These are phyloP conservation scores for Arachnopeziza araneosa DNA, from an alignment of 2,329 filamentous ascomycete genomes.

Conservation along the genomic window DNA sequence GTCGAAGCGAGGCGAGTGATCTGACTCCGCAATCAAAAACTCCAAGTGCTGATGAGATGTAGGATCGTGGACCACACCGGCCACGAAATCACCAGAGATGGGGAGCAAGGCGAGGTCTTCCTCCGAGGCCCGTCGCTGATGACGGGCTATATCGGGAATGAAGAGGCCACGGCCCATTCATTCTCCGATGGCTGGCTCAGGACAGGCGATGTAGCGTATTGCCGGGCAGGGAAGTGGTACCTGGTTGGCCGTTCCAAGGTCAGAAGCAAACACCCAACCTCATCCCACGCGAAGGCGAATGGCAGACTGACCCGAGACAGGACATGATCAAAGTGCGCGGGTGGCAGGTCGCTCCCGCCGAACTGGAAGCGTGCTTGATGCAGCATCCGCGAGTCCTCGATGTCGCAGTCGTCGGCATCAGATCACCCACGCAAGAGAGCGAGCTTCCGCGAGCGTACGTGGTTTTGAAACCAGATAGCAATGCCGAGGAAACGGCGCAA, in stretches of 20 bases:
- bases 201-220: constrained; percentile 41
- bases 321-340: constrained; percentile 43
- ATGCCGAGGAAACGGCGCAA: constrained; percentile 17
- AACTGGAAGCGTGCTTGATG: constrained; percentile 41
- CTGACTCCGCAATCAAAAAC: not conserved
- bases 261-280: not conserved
- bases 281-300: not conserved
- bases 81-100: constrained; percentile 7
- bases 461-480: constrained; percentile 24
- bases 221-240: constrained; percentile 32
- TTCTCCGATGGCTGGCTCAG: constrained; percentile 31
- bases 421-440: constrained; percentile 26
- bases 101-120: constrained; percentile 19
- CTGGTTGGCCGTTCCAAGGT: constrained; percentile 33
- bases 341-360: constrained; percentile 43
- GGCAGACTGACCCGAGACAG: constrained; percentile 12
- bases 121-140: constrained; percentile 28
- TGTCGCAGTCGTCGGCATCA: constrained; percentile 41
- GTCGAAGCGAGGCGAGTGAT: constrained; percentile 14
- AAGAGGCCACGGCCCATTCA: constrained; percentile 26
- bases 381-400: constrained; percentile 39
- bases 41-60: not conserved
- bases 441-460: constrained; percentile 41
- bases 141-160: constrained; percentile 33
- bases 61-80: not conserved